These are phyloP conservation scores for Gynostemma pentaphyllum DNA, from an alignment of 306 rosid species.

Conservation along the genomic window DNA sequence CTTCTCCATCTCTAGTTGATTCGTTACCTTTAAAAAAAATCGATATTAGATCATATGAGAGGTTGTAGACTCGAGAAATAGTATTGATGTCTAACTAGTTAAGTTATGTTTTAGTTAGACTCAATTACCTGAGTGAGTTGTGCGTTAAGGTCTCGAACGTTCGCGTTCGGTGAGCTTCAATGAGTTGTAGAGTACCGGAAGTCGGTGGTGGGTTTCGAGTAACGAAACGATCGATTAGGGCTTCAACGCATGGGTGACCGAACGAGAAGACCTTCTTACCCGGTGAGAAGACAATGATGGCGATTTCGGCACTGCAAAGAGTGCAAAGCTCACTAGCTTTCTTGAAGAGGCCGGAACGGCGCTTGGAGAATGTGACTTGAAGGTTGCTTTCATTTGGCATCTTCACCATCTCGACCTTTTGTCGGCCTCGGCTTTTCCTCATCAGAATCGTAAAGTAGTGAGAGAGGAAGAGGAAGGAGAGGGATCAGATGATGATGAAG, in stretches of 20 bases:
- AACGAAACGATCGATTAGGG: conserved; percentile 18
- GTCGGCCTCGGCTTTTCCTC: conserved; percentile 37
- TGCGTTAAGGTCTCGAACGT: conserved; percentile 17
- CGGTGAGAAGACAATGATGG: conserved; percentile 39
- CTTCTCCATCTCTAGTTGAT: conserved; percentile 18
- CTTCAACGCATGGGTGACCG: conserved; percentile 37
- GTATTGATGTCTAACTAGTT: too few relatives aligned
- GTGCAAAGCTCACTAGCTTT: conserved; percentile 52
- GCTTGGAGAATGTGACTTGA: conserved; percentile 57
- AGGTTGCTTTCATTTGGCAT: conserved; percentile 37
- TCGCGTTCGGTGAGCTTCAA: conserved; percentile 17
- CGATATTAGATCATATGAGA: too few relatives aligned
- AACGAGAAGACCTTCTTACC: conserved; percentile 48
- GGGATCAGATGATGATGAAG: background rate
- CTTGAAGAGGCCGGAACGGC: conserved; percentile 45
- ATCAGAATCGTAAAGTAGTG: background rate
- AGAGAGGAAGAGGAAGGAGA: background rate
- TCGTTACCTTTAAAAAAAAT: too few relatives aligned
- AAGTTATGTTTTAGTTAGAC: too few relatives aligned
- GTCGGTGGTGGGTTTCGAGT: conserved; percentile 8
- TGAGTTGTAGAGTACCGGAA: conserved; percentile 22
- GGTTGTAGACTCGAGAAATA: too few relatives aligned
- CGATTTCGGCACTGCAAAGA: conserved; percentile 38
- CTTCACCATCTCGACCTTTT: conserved; percentile 43
- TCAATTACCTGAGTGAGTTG: conserved; percentile 11